Evolutionary conservation across 2,329 filamentous ascomycete species (phyloP), one percentile per base, ranked within the genome.

Genomic region (Arthrobotrys sinensis): DNA sequence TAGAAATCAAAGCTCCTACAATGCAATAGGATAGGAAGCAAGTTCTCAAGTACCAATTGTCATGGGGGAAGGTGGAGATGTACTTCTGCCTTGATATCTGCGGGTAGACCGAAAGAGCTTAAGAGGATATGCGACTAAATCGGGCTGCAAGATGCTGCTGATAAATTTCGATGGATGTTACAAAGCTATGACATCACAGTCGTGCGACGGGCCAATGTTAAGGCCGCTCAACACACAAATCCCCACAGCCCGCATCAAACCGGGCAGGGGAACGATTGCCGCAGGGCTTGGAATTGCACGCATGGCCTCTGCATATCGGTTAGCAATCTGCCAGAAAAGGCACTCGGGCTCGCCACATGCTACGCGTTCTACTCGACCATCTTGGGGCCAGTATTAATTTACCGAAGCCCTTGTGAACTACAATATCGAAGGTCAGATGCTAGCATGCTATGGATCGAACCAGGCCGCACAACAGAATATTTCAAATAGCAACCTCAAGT

Each of bases 111-210:
- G 46, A 52, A 38, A 52, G 46, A 40, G 38, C 10, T 19, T 34
- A 21, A 57, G 16, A 4, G 34, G n/a, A 32, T 12, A 48, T 75
- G 4, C 62, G 36, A 62, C 62, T 66, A 21, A 50, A 50, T 16
- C 21, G 14, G 36, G 24, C 50, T 40, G 24, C 21, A 11, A 57
- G 38, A 65, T 64, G 48, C 19, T 28, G 40, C 55, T 53, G 66
- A 67, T 10, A 48, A 68, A 46, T 11, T 43, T 53, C 53, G 63
- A 69, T 64, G 55, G 28, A 34, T n/a, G 66, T 21, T 11, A 63
- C 32, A n/a, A 16, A 12, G 46, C 14, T 10, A 48, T 78, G 75
- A 78, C 63, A 57, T 78, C 67, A 78, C 14, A 11, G 21, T 34
- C 38, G 45, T 67, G 75, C 53, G 53, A 71, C 66, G 7, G 7